Evolutionary conservation across 208 protist genomes (phyloP), one percentile per base, ranked within the genome.

Genomic region (Trypanosoma melophagium): DNA sequence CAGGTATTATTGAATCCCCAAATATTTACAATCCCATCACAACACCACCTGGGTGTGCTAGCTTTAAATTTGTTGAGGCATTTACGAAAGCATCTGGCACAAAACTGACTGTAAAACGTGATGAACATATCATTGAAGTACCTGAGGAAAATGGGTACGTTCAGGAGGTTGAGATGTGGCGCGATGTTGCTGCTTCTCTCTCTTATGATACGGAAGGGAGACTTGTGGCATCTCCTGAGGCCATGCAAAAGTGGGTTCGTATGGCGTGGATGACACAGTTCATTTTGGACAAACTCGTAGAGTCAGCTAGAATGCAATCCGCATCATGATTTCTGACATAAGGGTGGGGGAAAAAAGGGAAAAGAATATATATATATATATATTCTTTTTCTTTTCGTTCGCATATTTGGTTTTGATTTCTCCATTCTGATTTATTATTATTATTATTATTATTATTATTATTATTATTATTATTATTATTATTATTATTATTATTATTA

Each of bases 151-250:
- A 77, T 5, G 74, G 74, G 3, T 66, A 73, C 45, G 41, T 66
- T 51, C 79, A 88, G 75, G 76, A 86, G 47, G 69, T 71, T 8
- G 73, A 79, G 59, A 87, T 91, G 75, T 84, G 85, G 77, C 76
- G 77, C 17, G 64, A 91, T 57, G 72, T 88, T 24, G 52, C 59
- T 3, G 61, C 71, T 40, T 66, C 56, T 49, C 47, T 87, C 13
- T 41, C 41, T 17, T 40, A 19, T 24, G 68, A 71, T 21, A 57
- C 50, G 7, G 54, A 74, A 25, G 75, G 65, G 45, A 44, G 31
- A 16, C 57, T 84, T 8, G 24, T 78, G 2, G 81, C 71, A 1
- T 40, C 66, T 0, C 61, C 71, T 22, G 74, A 83, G 10, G 79
- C 71, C 7, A 69, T 74, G 51, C 61, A 68, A 16, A 65, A 87